These are phyloP conservation scores for Sporisorium graminicola DNA, from an alignment of 1,284 basidiomycete species.

Conservation along the genomic window DNA sequence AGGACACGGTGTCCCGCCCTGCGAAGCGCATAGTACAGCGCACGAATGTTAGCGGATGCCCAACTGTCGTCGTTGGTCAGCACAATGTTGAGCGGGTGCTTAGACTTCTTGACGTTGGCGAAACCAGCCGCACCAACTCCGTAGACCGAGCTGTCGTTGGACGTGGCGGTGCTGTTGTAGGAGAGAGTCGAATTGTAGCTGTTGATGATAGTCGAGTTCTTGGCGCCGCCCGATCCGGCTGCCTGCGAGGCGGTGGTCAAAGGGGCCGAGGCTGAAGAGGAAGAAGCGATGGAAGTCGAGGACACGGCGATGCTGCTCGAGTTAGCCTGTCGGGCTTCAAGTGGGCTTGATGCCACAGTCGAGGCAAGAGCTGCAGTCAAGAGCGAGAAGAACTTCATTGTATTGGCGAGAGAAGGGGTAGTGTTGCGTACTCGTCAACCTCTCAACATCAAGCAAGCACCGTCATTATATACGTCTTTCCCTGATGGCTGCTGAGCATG, in stretches of 20 bases:
- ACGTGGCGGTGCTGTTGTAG: slow-evolving; percentile 32
- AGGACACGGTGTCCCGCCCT: slow-evolving; percentile 59
- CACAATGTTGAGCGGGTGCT: slow-evolving; percentile 59
- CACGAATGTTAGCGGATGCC: slow-evolving; percentile 51
- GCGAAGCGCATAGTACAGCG: slow-evolving; percentile 61
- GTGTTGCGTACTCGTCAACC: too few relatives aligned
- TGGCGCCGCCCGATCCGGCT: not conserved
- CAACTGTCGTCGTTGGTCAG: slow-evolving; percentile 60
- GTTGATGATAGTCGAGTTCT: slow-evolving; percentile 32
- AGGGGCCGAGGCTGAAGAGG: slow-evolving; percentile 12
- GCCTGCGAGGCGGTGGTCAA: slow-evolving; percentile 1
- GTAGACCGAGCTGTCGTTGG: slow-evolving; percentile 28
- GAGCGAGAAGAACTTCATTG: slow-evolving; percentile 32
- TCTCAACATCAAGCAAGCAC: too few relatives aligned
- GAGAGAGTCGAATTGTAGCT: slow-evolving; percentile 35
- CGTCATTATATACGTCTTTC: not conserved
- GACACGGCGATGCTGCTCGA: slow-evolving; percentile 16
- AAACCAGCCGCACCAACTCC: slow-evolving; percentile 52
- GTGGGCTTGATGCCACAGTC: slow-evolving; percentile 19
- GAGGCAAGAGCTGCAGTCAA: slow-evolving; percentile 16
- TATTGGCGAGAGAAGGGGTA: not conserved
- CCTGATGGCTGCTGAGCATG: too few relatives aligned
- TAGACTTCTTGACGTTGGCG: slow-evolving; percentile 41
- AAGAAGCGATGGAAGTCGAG: not conserved
- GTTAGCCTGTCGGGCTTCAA: slow-evolving; percentile 27